phyloP scores from a whole-genome alignment of 768 basidiomycete genomes.

The Obba rivulosa region DNA sequence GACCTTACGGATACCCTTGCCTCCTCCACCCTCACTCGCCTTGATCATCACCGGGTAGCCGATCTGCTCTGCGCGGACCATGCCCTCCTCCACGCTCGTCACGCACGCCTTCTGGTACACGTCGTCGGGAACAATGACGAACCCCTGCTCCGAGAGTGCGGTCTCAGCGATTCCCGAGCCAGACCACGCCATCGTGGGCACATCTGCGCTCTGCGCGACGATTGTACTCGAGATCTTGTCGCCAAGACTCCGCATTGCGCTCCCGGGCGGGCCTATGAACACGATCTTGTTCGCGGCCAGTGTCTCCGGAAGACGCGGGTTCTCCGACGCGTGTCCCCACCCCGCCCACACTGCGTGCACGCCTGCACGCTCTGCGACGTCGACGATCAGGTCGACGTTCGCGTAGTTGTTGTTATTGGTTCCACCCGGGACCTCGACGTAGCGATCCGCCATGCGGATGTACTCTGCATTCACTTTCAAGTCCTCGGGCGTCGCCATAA shows the following conservation, averaged over 20 bases:
- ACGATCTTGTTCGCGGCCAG: slow-evolving; percentile 93
- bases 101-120: slow-evolving; percentile 90
- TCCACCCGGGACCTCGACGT: slow-evolving; percentile 97
- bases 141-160: slow-evolving; percentile 75
- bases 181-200: slow-evolving; percentile 99
- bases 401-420: slow-evolving; percentile 99
- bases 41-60: slow-evolving; percentile 99
- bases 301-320: slow-evolving; percentile 92
- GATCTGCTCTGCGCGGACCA: slow-evolving; percentile 78
- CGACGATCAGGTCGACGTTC: slow-evolving; percentile 98
- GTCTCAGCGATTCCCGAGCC: slow-evolving; percentile 93
- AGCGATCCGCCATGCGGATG: slow-evolving; percentile 99
- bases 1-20: slow-evolving; percentile 97
- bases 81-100: slow-evolving; percentile 79
- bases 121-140: slow-evolving; percentile 89
- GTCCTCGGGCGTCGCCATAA: slow-evolving; percentile 99
- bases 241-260: slow-evolving; percentile 97
- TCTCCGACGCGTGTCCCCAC: slow-evolving; percentile 99
- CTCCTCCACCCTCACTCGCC: slow-evolving; percentile 97
- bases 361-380: slow-evolving; percentile 93
- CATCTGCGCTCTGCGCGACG: slow-evolving; percentile 93
- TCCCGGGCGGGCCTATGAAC: slow-evolving; percentile 98
- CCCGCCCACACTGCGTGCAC: slow-evolving; percentile 99
- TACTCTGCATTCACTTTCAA: slow-evolving; percentile 99
- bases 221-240: slow-evolving; percentile 99